Base-by-base conservation (phyloP, 495 filamentous ascomycete genomes). In the Xylaria longipes region DNA sequence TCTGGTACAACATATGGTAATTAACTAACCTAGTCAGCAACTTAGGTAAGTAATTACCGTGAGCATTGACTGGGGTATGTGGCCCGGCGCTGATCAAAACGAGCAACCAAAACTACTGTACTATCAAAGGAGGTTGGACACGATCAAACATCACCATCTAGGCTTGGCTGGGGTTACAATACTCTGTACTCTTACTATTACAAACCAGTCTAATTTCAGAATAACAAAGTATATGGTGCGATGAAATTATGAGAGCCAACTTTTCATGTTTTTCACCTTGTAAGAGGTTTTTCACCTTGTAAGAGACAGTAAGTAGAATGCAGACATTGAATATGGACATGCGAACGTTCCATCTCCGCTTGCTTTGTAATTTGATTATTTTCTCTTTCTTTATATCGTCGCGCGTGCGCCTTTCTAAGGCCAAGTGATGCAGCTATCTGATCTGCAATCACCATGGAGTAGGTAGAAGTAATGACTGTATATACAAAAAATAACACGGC, bases 391-490 rank as follows among this genome's bases (percentile, higher is more conserved):
- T 52, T 11, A 41, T 46, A 56, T 64, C 68, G 25, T 70, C 37
- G 58, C 68, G 35, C 45, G 35, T 63, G 37, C 43, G 58, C 58
- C 35, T 64, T 37, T 64, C 29, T 33, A 63, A 12, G 20, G n/a
- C 68, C n/a, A 63, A 62, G 27, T 41, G 15, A 54, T 54, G 58
- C 37, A 43, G 43, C 41, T 64, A 27, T 31, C 25, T 25, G n/a
- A 52, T 70, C 35, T 54, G 31, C 68, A 58, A 58, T 4, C 60
- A 64, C 58, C 48, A 17, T 41, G 63, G 41, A 63, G 2, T 39
- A 64, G 43, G 43, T 50, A 35, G 45, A 68, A 27, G 66, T 58
- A 64, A 14, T 70, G 46, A 61, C 46, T 64, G 68, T 64, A 70
- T 70, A 52, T 70, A 70, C 68, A 69, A 60, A 27, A 64, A 29